phyloP scores from a whole-genome alignment of 345 rosid genomes.

The Moricandia arvensis region DNA sequence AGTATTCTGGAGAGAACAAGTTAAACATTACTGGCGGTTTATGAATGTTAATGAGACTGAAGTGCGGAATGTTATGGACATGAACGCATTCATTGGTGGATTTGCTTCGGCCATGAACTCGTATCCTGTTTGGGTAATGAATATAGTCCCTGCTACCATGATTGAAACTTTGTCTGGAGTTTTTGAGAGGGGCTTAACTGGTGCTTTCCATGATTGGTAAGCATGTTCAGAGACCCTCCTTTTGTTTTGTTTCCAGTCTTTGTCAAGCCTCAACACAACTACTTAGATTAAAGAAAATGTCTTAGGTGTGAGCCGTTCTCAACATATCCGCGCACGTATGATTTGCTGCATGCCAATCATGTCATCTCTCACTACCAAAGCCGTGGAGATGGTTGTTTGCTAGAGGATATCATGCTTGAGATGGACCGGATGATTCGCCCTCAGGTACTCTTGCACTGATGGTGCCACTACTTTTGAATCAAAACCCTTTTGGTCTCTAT shows the following conservation, averaged over 20 bases:
- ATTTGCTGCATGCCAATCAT: conserved; percentile 74
- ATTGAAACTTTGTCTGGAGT: conserved; percentile 72
- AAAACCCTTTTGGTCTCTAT: background rate
- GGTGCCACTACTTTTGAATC: background rate
- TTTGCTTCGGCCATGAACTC: conserved; percentile 64
- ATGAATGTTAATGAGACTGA: conserved; percentile 54
- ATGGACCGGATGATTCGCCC: conserved; percentile 87
- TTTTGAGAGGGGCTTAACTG: conserved; percentile 70
- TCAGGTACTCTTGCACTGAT: conserved; percentile 48
- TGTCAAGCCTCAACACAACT: background rate
- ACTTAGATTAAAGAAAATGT: background rate
- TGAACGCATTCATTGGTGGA: conserved; percentile 85
- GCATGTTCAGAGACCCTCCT: conserved; percentile 14
- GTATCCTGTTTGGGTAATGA: conserved; percentile 90
- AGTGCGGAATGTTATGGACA: conserved; percentile 82
- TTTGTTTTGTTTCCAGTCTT: background rate
- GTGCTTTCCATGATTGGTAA: conserved; percentile 93
- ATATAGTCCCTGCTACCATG: conserved; percentile 68
- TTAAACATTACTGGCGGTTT: conserved; percentile 61
- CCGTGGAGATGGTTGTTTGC: conserved; percentile 55
- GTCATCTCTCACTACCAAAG: conserved; percentile 60
- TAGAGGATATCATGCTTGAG: conserved; percentile 90
- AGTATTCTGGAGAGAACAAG: conserved; percentile 73
- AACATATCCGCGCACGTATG: conserved; percentile 87
- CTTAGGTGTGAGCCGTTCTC: conserved; percentile 94